These are phyloP conservation scores for Candida bentonensis DNA, from an alignment of 805 yeast species.

Conservation along the genomic window DNA sequence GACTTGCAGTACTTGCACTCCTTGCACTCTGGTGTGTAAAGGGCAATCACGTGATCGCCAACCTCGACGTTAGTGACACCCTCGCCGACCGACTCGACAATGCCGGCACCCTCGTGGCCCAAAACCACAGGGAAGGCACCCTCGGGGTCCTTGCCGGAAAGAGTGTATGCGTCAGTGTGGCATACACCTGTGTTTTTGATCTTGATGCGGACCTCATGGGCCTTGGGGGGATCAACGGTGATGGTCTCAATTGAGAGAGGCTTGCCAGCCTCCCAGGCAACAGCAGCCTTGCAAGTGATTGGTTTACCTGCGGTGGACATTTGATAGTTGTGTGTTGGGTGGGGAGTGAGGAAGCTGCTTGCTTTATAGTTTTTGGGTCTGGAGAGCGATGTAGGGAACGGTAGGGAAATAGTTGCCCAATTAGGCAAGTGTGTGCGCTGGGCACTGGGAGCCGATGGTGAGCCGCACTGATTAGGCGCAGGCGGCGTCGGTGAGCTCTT, in stretches of 20 bases:
- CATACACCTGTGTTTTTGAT: slow-evolving; percentile 85
- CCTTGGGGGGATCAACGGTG: slow-evolving; percentile 86
- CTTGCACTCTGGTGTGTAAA: slow-evolving; percentile 93
- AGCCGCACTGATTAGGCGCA: no score
- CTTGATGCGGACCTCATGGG: slow-evolving; percentile 94
- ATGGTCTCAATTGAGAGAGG: slow-evolving; percentile 65
- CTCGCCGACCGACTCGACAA: slow-evolving; percentile 89
- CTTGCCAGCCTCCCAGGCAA: slow-evolving; percentile 91
- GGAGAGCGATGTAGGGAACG: no score
- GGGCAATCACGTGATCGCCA: slow-evolving; percentile 88
- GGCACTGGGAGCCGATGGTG: no score
- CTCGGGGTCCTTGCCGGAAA: slow-evolving; percentile 91
- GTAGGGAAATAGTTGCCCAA: no score
- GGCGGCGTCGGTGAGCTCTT: no score
- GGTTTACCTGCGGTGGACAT: slow-evolving; percentile 22
- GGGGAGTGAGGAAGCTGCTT: no score
- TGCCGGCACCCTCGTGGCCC: slow-evolving; percentile 98
- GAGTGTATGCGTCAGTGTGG: slow-evolving; percentile 95
- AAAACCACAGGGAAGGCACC: slow-evolving; percentile 87
- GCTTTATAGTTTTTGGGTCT: no score
- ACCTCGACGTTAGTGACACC: slow-evolving; percentile 80
- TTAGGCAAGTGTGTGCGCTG: no score
- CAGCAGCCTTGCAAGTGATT: slow-evolving; percentile 88
- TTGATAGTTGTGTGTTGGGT: no score
- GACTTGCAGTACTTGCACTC: slow-evolving; percentile 90